Conservation (phyloP, 139 green algal species). For the Micractinium conductrix region DNA sequence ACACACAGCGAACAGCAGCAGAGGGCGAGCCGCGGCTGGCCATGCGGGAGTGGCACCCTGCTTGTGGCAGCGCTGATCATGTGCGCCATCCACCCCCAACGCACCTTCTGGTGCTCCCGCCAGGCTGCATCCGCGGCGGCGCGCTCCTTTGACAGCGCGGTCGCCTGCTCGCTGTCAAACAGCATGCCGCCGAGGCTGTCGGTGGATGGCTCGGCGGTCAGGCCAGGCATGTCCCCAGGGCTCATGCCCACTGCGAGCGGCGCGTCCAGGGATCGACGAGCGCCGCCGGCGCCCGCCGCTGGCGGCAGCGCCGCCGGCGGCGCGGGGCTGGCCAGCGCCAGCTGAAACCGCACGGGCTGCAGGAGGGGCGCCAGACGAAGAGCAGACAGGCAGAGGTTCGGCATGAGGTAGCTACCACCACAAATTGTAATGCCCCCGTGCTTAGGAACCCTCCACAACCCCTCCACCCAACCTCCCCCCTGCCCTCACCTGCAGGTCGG, state of each 20-base stretch:
- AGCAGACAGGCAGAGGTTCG: not conserved
- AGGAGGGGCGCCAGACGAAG: not conserved
- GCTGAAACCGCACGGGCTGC: slow-evolving; percentile 15
- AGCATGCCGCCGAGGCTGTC: not conserved
- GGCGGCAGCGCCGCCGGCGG: no score
- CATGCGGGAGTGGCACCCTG: no score
- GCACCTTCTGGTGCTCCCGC: slow-evolving; percentile 37
- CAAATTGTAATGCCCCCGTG: not conserved
- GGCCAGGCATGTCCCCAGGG: not conserved
- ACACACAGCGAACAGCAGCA: no score
- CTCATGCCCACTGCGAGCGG: not conserved
- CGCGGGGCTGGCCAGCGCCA: not conserved
- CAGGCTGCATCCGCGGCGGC: slow-evolving; percentile 29
- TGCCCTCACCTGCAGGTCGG: slow-evolving; percentile 10
- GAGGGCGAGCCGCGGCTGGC: no score
- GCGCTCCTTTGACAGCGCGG: slow-evolving; percentile 22
- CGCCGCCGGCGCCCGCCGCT: not conserved
- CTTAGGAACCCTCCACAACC: not conserved
- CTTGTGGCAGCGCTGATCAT: no score
- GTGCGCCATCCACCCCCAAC: no score
- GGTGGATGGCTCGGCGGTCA: not conserved
- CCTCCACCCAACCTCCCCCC: not conserved
- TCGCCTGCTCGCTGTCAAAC: slow-evolving; percentile 19
- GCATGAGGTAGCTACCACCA: not conserved
- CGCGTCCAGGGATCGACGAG: not conserved